phyloP scores from a whole-genome alignment of 768 basidiomycete species.

The Daedaleopsis nitida region DNA sequence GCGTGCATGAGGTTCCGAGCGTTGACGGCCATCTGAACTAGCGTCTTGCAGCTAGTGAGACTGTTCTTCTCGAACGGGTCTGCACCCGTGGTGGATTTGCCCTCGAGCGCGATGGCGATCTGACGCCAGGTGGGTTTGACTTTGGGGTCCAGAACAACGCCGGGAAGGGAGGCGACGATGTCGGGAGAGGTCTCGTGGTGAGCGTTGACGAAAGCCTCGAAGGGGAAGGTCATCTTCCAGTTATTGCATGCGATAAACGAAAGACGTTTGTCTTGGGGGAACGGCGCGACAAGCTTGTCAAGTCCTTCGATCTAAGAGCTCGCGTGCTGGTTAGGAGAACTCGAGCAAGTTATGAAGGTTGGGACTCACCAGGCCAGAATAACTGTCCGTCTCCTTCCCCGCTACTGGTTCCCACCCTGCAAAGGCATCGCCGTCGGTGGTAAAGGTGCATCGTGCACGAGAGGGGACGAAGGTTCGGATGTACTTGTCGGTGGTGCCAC shows the following conservation, averaged over 20 bases:
- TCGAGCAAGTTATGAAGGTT: neutral
- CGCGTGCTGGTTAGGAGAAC: neutral
- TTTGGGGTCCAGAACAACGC: neutral
- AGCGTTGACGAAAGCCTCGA: neutral
- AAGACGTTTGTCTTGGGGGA: neutral
- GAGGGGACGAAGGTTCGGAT: neutral
- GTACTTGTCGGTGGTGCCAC: neutral
- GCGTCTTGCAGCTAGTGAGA: neutral
- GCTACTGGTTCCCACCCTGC: neutral
- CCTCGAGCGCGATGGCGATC: neutral
- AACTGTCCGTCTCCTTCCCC: neutral
- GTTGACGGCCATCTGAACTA: neutral
- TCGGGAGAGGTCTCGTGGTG: neutral
- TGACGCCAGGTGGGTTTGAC: neutral
- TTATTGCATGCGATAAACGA: neutral
- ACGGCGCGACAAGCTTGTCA: neutral
- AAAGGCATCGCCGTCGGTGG: neutral
- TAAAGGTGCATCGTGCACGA: neutral
- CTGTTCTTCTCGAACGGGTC: neutral
- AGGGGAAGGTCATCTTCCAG: neutral
- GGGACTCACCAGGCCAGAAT: neutral
- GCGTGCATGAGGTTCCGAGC: slow-evolving; percentile 1
- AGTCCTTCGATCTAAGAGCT: neutral
- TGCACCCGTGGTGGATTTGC: neutral
- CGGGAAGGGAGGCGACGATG: neutral